phyloP scores from a whole-genome alignment of 306 rosid species.

The Rosa rugosa region DNA sequence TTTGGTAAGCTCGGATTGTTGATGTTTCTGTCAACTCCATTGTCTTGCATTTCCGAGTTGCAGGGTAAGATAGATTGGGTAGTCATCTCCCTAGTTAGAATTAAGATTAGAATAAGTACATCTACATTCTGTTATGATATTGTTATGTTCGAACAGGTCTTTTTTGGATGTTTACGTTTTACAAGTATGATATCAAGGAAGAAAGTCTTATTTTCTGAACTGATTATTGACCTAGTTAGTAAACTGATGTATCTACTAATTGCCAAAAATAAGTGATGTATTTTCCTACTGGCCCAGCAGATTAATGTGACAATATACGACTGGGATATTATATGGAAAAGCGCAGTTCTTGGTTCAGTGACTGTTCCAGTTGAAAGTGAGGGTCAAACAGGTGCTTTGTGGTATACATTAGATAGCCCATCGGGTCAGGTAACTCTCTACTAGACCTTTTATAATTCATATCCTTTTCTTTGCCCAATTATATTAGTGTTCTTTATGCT shows the following conservation, averaged over 20 bases:
- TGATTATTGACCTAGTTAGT: constrained; percentile 23
- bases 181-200: constrained; percentile 4
- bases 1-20: background rate
- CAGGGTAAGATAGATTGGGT: background rate
- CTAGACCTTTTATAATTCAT: constrained; percentile 9
- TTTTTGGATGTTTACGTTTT: background rate
- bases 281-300: constrained; percentile 60
- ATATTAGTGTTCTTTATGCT: constrained; percentile 26
- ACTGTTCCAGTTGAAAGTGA: constrained; percentile 82
- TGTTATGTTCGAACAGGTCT: background rate
- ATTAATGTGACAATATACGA: constrained; percentile 89
- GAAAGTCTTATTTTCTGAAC: constrained; percentile 16
- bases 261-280: constrained; percentile 27
- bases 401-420: constrained; percentile 81
- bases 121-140: background rate
- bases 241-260: background rate
- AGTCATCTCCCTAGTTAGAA: background rate
- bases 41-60: background rate
- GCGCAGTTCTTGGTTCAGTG: constrained; percentile 94
- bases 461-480: constrained; percentile 6
- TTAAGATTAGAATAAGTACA: background rate
- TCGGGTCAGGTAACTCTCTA: constrained; percentile 80
- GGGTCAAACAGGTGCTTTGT: constrained; percentile 89
- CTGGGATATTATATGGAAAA: constrained; percentile 99
- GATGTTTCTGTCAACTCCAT: background rate